phyloP scores from a whole-genome alignment of 2,329 filamentous ascomycete genomes.

The Alternaria burnsii region DNA sequence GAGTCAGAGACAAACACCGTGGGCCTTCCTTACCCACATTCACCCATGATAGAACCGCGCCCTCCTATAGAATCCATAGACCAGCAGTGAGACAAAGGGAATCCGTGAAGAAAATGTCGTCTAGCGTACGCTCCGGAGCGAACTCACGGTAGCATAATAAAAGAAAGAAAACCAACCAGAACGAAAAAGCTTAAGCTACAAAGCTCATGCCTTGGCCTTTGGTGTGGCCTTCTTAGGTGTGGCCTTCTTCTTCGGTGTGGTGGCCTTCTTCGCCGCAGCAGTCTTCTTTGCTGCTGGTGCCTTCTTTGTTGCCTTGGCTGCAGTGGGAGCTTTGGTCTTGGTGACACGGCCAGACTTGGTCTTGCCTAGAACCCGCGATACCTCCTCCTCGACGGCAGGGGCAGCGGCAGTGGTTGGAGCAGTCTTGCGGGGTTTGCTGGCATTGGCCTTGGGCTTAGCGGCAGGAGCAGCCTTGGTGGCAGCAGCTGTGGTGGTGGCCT shows the following conservation, averaged over 20 bases:
- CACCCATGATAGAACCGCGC: conserved; percentile 9
- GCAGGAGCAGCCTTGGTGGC: conserved; percentile 41
- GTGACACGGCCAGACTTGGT: conserved; percentile 87
- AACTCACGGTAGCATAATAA: conserved; percentile 20
- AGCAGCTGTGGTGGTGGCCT: conserved; percentile 30
- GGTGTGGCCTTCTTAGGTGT: conserved; percentile 58
- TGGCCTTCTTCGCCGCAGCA: conserved; percentile 52
- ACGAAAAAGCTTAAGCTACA: conserved; percentile 23
- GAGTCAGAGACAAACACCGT: conserved; percentile 28
- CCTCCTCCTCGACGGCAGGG: conserved; percentile 73
- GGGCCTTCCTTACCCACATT: conserved; percentile 8
- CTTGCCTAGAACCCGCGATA: conserved; percentile 73
- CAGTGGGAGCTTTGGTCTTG: conserved; percentile 66
- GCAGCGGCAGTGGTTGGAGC: conserved; percentile 56
- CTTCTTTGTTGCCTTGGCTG: conserved; percentile 43
- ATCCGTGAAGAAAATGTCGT: conserved; percentile 19
- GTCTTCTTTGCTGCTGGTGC: conserved; percentile 52
- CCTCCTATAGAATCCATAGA: conserved; percentile 21
- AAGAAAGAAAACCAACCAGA: conserved; percentile 40
- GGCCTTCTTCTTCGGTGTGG: conserved; percentile 58
- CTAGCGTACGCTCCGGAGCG: conserved; percentile 16
- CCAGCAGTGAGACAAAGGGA: conserved; percentile 29
- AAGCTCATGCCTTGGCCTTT: conserved; percentile 47
- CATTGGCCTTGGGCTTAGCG: conserved; percentile 56
- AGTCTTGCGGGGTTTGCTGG: conserved; percentile 58